Conservation (phyloP, 495 filamentous ascomycete species). For the Annulohypoxylon nitens region DNA sequence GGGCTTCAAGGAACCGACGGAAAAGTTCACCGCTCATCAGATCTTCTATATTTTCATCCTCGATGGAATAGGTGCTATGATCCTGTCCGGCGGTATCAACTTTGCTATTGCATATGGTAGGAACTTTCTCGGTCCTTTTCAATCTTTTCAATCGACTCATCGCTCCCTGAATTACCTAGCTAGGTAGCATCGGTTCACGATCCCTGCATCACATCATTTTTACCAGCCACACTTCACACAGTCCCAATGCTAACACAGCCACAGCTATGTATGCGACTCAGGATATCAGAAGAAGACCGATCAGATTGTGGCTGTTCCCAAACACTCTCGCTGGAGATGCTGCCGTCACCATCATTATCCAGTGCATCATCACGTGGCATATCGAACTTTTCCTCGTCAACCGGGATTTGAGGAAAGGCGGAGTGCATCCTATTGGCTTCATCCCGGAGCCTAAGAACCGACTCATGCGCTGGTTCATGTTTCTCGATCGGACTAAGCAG, state of each 20-base stretch:
- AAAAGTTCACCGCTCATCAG: slow-evolving; percentile 53
- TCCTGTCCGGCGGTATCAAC: slow-evolving; percentile 59
- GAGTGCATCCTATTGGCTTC: slow-evolving; percentile 58
- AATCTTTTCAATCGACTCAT: not conserved
- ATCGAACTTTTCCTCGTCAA: slow-evolving; percentile 54
- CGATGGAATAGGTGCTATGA: slow-evolving; percentile 56
- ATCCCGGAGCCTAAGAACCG: slow-evolving; percentile 45
- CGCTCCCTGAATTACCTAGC: not conserved
- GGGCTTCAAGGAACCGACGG: slow-evolving; percentile 49
- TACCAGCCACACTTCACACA: not conserved
- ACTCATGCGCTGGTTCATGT: slow-evolving; percentile 56
- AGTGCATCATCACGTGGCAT: slow-evolving; percentile 50
- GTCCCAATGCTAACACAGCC: slow-evolving; percentile 19
- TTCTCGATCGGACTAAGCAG: slow-evolving; percentile 51
- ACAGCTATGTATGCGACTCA: slow-evolving; percentile 56
- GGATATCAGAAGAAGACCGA: slow-evolving; percentile 39
- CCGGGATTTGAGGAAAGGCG: slow-evolving; percentile 53
- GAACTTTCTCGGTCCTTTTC: not conserved
- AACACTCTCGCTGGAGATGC: slow-evolving; percentile 61
- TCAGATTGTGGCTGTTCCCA: slow-evolving; percentile 57
- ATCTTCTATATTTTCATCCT: slow-evolving; percentile 57
- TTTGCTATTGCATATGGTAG: slow-evolving; percentile 61
- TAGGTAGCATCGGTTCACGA: not conserved
- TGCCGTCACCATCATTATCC: slow-evolving; percentile 49
- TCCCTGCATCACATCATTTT: not conserved